Percentiles rank a stretch among this genome's conserved stretches.
phyloP scores from a whole-genome alignment of 2,329 filamentous ascomycete genomes.

The Graphium sp. region DNA sequence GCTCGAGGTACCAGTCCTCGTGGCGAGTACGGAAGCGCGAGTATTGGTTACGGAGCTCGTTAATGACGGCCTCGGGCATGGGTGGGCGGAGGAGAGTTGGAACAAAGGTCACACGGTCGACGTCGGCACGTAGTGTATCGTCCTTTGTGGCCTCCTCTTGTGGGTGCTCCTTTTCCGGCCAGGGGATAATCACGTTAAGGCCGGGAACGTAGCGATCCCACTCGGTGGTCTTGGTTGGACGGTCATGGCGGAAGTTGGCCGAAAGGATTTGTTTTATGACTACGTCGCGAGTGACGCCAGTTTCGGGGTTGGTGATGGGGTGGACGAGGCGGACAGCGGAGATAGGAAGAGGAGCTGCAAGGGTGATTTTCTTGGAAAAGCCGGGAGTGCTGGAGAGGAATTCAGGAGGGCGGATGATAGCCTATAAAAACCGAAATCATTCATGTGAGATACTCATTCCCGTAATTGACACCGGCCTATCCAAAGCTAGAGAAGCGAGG shows the following conservation, averaged over 20 bases:
- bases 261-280: constrained; percentile 57
- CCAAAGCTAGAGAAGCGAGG: not conserved
- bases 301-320: constrained; percentile 49
- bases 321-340: constrained; percentile 67
- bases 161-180: constrained; percentile 47
- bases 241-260: constrained; percentile 21
- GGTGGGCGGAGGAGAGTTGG: constrained; percentile 65
- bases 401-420: constrained; percentile 4
- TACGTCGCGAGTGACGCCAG: constrained; percentile 52
- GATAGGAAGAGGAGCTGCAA: constrained; percentile 39
- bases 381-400: constrained; percentile 3
- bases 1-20: constrained; percentile 53
- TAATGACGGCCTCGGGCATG: constrained; percentile 61
- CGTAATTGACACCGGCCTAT: not conserved
- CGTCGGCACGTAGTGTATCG: constrained; percentile 64
- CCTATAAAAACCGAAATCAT: not conserved
- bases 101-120: constrained; percentile 58
- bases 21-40: constrained; percentile 69
- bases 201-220: constrained; percentile 49
- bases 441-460: constrained; percentile 1
- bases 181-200: constrained; percentile 57
- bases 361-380: not conserved
- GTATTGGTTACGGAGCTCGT: constrained; percentile 76
- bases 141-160: constrained; percentile 33
- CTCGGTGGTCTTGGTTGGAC: constrained; percentile 21